Conservation (phyloP, 2,329 filamentous ascomycete genomes). For the Colletotrichum sp. region DNA sequence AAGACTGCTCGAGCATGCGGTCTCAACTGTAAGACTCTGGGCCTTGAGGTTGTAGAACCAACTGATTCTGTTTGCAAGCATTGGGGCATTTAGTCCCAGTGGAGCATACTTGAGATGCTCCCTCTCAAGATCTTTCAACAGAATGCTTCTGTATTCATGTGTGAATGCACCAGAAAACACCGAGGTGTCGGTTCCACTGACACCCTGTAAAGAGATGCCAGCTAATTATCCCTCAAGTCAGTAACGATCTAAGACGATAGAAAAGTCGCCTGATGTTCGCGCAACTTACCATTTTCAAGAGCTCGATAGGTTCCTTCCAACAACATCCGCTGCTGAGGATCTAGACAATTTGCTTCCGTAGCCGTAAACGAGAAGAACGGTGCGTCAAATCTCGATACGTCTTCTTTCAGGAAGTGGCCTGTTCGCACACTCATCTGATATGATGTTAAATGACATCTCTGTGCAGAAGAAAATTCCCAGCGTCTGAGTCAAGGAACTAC, state of each 20-base stretch:
- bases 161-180: slow-evolving; percentile 35
- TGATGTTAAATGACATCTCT: background rate
- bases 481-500: background rate
- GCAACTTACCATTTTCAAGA: slow-evolving; percentile 22
- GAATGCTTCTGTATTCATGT: slow-evolving; percentile 29
- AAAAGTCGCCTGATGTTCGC: background rate
- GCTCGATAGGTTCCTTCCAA: slow-evolving; percentile 34
- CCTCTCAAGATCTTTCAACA: slow-evolving; percentile 25
- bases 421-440: background rate
- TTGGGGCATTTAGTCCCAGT: slow-evolving; percentile 31
- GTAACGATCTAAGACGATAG: accelerated
- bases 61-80: slow-evolving; percentile 37
- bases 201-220: slow-evolving; percentile 19
- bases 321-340: slow-evolving; percentile 32
- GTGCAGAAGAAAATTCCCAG: accelerated
- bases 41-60: slow-evolving; percentile 42
- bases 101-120: slow-evolving; percentile 35
- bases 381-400: slow-evolving; percentile 3
- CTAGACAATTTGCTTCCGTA: slow-evolving; percentile 28
- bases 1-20: slow-evolving; percentile 42
- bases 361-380: slow-evolving; percentile 27
- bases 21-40: slow-evolving; percentile 41
- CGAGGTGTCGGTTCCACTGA: slow-evolving; percentile 26
- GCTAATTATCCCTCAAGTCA: background rate
- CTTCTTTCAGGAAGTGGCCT: background rate